Percentiles rank a stretch among this genome's conserved stretches.
phyloP scores from a whole-genome alignment of 306 rosid genomes.

The Hippophae tibetana region DNA sequence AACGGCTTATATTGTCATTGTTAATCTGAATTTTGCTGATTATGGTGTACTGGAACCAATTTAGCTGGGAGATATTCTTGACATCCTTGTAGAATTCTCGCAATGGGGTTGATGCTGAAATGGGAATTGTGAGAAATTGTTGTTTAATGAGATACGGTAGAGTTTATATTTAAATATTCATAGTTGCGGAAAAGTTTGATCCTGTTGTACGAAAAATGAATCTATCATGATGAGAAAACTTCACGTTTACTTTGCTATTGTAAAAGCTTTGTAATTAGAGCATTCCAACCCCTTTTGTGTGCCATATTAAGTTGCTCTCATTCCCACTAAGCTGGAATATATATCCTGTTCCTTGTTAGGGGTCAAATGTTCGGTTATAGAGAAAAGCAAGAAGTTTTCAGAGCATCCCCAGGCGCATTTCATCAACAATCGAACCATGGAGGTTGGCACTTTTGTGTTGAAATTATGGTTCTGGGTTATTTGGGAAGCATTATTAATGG shows the following conservation, averaged over 20 bases:
- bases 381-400: constrained; percentile 48
- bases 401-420: constrained; percentile 82
- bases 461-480: constrained; percentile 7
- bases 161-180: not conserved
- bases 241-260: not conserved
- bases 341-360: constrained; percentile 29
- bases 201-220: not conserved
- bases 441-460: constrained; percentile 39
- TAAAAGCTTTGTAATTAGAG: too few relatives aligned
- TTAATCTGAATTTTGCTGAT: not conserved
- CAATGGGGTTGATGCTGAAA: constrained; percentile 2
- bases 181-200: not conserved
- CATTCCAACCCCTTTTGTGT: too few relatives aligned
- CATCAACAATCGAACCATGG: constrained; percentile 94
- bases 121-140: constrained; percentile 1
- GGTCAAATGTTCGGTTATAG: constrained; percentile 67
- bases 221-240: not conserved
- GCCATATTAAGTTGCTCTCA: not conserved
- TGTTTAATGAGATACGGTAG: not conserved
- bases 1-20: not conserved
- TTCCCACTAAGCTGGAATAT: not conserved
- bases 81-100: not conserved
- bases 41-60: not conserved
- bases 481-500: constrained; percentile 13
- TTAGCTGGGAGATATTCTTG: not conserved